These are phyloP conservation scores for Tolypocladium guangdongense DNA, from an alignment of 2,329 filamentous ascomycete species.

Conservation along the genomic window DNA sequence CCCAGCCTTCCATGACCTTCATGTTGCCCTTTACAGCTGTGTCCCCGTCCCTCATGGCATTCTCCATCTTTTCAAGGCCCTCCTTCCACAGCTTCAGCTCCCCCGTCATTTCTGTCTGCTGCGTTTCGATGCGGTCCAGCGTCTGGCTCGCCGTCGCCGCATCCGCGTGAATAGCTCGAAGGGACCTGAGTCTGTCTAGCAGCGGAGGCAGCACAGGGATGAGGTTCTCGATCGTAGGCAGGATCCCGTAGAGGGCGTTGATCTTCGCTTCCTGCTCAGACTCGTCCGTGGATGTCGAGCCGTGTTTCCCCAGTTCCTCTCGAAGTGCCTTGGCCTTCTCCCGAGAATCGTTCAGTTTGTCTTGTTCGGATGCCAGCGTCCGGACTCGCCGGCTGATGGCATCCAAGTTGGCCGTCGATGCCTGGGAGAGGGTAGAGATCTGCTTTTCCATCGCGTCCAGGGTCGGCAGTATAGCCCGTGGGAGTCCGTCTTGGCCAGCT, in stretches of 20 bases:
- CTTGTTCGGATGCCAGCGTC: slow-evolving; percentile 60
- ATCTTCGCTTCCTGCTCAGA: slow-evolving; percentile 75
- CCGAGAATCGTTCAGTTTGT: slow-evolving; percentile 56
- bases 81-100: slow-evolving; percentile 83
- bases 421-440: slow-evolving; percentile 61
- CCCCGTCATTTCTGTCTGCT: slow-evolving; percentile 69
- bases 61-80: slow-evolving; percentile 69
- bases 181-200: slow-evolving; percentile 72
- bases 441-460: slow-evolving; percentile 74
- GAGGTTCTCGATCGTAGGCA: slow-evolving; percentile 80
- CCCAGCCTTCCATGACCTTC: slow-evolving; percentile 78
- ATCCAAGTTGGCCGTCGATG: slow-evolving; percentile 63
- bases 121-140: slow-evolving; percentile 64
- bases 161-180: slow-evolving; percentile 76
- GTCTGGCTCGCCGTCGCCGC: slow-evolving; percentile 73
- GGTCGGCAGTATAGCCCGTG: slow-evolving; percentile 68
- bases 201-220: slow-evolving; percentile 76
- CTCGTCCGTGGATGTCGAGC: slow-evolving; percentile 32
- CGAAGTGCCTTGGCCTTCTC: slow-evolving; percentile 51
- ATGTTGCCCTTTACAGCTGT: slow-evolving; percentile 66
- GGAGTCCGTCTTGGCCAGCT: slow-evolving; percentile 42
- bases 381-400: slow-evolving; percentile 59
- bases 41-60: slow-evolving; percentile 59
- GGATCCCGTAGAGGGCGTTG: slow-evolving; percentile 78
- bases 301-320: slow-evolving; percentile 43